These are phyloP conservation scores for Neopestalotiopsis clavispora DNA, from an alignment of 2,329 filamentous ascomycete genomes.

Conservation along the genomic window DNA sequence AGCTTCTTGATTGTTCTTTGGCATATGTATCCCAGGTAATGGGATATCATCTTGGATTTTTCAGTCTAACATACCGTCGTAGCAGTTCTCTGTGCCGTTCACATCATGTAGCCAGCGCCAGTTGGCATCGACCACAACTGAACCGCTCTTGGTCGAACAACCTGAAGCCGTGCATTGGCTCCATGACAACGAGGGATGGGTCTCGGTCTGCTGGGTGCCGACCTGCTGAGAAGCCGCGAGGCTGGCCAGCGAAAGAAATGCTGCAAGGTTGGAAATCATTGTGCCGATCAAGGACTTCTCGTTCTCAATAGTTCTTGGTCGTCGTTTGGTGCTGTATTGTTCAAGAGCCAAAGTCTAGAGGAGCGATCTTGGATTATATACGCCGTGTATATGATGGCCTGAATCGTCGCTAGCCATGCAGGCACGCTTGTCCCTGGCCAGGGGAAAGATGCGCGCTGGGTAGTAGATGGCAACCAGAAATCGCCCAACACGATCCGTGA, in stretches of 20 bases:
- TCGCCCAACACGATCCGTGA: not conserved
- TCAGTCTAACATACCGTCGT: slow-evolving; percentile 41
- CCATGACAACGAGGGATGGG: slow-evolving; percentile 53
- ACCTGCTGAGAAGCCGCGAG: slow-evolving; percentile 48
- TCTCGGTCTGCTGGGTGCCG: slow-evolving; percentile 45
- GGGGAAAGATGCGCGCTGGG: not conserved
- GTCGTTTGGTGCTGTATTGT: not conserved
- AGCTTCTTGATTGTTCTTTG: not conserved
- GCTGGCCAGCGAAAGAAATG: slow-evolving; percentile 8
- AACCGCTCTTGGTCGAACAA: slow-evolving; percentile 48
- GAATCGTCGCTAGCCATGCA: not conserved
- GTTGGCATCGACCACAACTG: slow-evolving; percentile 56
- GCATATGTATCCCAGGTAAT: not conserved
- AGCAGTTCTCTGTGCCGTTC: slow-evolving; percentile 48
- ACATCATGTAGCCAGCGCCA: slow-evolving; percentile 57
- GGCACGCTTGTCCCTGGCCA: not conserved
- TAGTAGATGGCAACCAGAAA: not conserved
- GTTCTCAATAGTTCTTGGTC: not conserved
- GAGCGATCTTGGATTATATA: not conserved
- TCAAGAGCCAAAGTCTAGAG: not conserved
- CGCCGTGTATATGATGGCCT: not conserved
- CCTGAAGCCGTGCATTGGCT: slow-evolving; percentile 50
- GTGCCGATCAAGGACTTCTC: not conserved
- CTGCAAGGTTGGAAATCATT: slow-evolving; percentile 4
- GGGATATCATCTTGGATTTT: too few relatives aligned